These are phyloP conservation scores for Zygosaccharomyces sapae DNA, from an alignment of 1,139 yeast species.

Conservation along the genomic window DNA sequence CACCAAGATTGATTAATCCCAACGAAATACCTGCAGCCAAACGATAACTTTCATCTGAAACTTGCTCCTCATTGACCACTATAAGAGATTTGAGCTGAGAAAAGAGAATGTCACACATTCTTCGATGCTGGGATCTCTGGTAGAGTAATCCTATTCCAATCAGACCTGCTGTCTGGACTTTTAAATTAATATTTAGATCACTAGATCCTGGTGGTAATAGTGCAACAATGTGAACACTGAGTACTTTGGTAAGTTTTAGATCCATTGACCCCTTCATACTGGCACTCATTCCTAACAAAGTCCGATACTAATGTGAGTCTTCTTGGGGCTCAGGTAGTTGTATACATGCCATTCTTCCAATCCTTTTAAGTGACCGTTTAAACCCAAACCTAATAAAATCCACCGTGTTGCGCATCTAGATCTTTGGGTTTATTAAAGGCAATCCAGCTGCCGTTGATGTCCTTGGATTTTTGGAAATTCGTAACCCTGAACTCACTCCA, in stretches of 20 bases:
- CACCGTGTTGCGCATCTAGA: constrained; percentile 83
- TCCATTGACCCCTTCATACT: constrained; percentile 83
- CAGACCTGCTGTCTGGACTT: constrained; percentile 89
- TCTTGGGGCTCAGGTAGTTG: constrained; percentile 88
- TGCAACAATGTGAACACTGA: constrained; percentile 92
- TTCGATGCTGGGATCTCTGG: constrained; percentile 70
- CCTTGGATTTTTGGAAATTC: constrained; percentile 66
- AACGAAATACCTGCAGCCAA: constrained; percentile 84
- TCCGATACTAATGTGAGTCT: constrained; percentile 80
- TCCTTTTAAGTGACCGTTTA: constrained; percentile 79
- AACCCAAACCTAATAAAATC: constrained; percentile 85
- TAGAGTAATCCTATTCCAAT: constrained; percentile 86
- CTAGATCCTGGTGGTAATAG: constrained; percentile 86
- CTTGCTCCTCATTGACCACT: constrained; percentile 51
- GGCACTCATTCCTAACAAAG: constrained; percentile 89
- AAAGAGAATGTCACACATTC: constrained; percentile 79
- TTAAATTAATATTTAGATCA: constrained; percentile 75
- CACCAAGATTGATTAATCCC: constrained; percentile 80
- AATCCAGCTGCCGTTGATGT: constrained; percentile 88
- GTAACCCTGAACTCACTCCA: constrained; percentile 85
- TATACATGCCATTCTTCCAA: constrained; percentile 97
- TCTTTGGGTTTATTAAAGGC: constrained; percentile 72
- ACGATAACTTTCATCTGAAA: constrained; percentile 71
- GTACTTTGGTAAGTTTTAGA: constrained; percentile 78
- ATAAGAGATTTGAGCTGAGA: constrained; percentile 61